Evolutionary conservation across 805 yeast genomes (phyloP).

Genomic region (Metschnikowia continentalis): DNA sequence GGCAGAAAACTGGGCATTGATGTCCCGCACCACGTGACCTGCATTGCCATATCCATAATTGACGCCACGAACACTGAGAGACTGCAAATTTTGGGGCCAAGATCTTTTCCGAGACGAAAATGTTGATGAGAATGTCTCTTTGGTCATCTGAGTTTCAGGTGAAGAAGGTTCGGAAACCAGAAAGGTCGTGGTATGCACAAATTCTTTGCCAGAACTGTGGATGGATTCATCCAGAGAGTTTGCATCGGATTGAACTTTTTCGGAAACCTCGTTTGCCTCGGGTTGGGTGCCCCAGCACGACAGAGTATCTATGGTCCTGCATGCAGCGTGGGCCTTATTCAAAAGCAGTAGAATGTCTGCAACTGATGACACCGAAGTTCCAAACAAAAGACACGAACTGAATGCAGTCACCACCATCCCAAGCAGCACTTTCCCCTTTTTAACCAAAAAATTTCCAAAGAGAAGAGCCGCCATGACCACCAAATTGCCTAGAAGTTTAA

Average conservation of each 20-base stretch:
- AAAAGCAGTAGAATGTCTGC: slow-evolving; percentile 56
- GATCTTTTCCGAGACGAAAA: not conserved
- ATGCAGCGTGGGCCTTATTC: slow-evolving; percentile 72
- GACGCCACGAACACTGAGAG: slow-evolving; percentile 31
- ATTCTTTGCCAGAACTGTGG: not conserved
- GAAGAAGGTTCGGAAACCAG: slow-evolving; percentile 2
- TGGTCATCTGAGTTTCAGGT: not conserved
- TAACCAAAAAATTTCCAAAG: slow-evolving; percentile 75
- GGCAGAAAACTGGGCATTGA: slow-evolving; percentile 44
- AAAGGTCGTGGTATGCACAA: not conserved
- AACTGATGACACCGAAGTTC: slow-evolving; percentile 53
- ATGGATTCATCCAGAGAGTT: not conserved
- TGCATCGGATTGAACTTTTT: not conserved
- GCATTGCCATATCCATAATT: slow-evolving; percentile 55
- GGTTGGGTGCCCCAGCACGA: not conserved
- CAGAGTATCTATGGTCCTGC: slow-evolving; percentile 43
- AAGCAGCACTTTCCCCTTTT: slow-evolving; percentile 44
- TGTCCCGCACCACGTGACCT: slow-evolving; percentile 43
- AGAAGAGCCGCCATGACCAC: slow-evolving; percentile 92
- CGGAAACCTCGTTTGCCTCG: not conserved
- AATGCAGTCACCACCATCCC: slow-evolving; percentile 79
- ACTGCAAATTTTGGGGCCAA: not conserved
- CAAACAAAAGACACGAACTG: slow-evolving; percentile 72
- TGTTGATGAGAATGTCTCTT: not conserved
- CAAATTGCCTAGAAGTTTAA: slow-evolving; percentile 55